These are phyloP conservation scores for Globisporangium parvum DNA, from an alignment of 352 stramenopile species.

Conservation along the genomic window DNA sequence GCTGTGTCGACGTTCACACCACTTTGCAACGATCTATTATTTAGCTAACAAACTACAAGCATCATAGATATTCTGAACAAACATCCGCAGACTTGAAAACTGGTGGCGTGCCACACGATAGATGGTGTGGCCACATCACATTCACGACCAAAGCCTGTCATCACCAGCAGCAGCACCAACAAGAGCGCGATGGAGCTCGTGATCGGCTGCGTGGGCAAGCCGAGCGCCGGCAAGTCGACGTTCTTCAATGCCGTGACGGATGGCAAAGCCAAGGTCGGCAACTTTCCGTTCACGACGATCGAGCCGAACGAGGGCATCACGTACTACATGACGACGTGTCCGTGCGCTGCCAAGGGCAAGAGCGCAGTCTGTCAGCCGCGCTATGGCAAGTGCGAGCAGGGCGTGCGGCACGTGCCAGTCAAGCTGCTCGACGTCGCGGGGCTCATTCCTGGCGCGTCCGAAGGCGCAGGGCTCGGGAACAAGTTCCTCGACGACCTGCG, in stretches of 20 bases:
- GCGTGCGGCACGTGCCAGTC: conserved; percentile 72
- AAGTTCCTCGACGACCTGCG: conserved; percentile 95
- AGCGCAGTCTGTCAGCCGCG: conserved; percentile 51
- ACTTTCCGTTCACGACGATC: conserved; percentile 89
- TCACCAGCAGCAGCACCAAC: conserved; percentile 3
- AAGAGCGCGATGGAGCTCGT: conserved; percentile 82
- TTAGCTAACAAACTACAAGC: not conserved
- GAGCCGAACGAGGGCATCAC: conserved; percentile 87
- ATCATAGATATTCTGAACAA: not conserved
- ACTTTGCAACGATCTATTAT: too few relatives aligned
- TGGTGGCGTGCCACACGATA: too few relatives aligned
- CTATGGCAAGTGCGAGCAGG: conserved; percentile 75
- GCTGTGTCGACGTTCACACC: too few relatives aligned
- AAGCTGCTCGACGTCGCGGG: conserved; percentile 83
- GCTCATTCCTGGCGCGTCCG: conserved; percentile 75
- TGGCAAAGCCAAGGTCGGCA: conserved; percentile 82
- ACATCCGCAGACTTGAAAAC: too few relatives aligned
- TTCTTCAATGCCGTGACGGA: conserved; percentile 90
- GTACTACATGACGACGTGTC: conserved; percentile 85
- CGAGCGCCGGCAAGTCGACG: conserved; percentile 84
- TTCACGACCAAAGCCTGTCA: not conserved
- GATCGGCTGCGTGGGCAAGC: conserved; percentile 87
- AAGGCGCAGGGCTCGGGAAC: conserved; percentile 96
- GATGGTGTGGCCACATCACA: too few relatives aligned
- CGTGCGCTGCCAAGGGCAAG: conserved; percentile 61